Base-by-base conservation (phyloP, 169 alveolate genomes). In the Plasmodium gallinaceum region DNA sequence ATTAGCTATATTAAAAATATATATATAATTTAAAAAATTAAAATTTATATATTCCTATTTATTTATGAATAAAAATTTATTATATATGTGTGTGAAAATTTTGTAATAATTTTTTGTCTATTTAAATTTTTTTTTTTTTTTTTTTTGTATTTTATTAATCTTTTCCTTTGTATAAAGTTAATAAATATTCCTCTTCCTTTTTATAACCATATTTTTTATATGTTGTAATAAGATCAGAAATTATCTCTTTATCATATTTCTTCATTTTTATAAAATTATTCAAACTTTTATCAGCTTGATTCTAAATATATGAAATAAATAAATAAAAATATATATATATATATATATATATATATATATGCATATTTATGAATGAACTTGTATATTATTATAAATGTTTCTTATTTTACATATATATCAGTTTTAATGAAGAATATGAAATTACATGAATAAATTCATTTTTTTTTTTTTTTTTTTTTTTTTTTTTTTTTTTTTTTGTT, bases 261-360 rank as follows among this genome's bases (percentile, higher is more conserved):
- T 78, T 78, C 89, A 78, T 78, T 51, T 78, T 78, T 22, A 78
- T 48, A 52, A 78, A 78, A 70, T 78, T 78, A 24, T 58, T 70
- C 64, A 78, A 46, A 58, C 89, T 46, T 78, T 65, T 78, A 58
- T 78, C 89, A 9, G 89, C 76, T 48, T 78, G 68, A 5, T 48
- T 70, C 89, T 78, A 52, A 9, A 64, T 14, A 58, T 51, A 32
- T 46, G 5, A 51, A 24, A 32, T 37, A 48, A 48, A 48, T 16
- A 54, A 68, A 68, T 68, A 46, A 1, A 68, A 18, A 22, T 24
- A 60, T 20, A 60, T 60, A 60, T 60, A 20, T 20, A 60, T 24
- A 65, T 24, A 37, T 16, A 65, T n/a, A 39, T 37, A 37, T 32
- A 39, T 39, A 61, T 20, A 61, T 61, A 61, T 20, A 10, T 61